Conservation (phyloP, 176 grass and related monocot genomes). For the Melocanna baccifera region DNA sequence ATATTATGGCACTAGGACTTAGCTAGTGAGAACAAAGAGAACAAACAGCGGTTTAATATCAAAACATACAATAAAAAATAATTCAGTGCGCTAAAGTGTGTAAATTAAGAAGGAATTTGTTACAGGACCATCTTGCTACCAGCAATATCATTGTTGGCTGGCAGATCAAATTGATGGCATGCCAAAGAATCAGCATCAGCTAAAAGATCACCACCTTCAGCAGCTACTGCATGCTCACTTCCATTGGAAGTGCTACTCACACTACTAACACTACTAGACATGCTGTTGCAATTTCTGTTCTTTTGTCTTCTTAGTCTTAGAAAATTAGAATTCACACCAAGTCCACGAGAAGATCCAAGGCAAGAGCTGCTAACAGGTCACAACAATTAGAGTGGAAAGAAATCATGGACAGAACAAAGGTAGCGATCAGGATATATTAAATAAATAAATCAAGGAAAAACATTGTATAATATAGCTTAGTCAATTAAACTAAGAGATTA, state of each 20-base stretch:
- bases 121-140: slow-evolving; percentile 55
- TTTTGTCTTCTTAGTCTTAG: slow-evolving; percentile 64
- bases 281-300: slow-evolving; percentile 64
- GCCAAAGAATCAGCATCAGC: slow-evolving; percentile 90
- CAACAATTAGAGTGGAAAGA: slow-evolving; percentile 4
- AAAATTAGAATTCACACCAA: slow-evolving; percentile 69
- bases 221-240: slow-evolving; percentile 58
- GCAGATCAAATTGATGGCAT: slow-evolving; percentile 60
- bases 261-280: slow-evolving; percentile 80
- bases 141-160: slow-evolving; percentile 55
- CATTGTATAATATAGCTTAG: slow-evolving; percentile 10
- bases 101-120: slow-evolving; percentile 1
- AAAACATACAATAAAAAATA: slow-evolving; percentile 7
- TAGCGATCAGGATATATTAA: background rate
- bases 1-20: background rate
- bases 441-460: background rate
- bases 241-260: slow-evolving; percentile 83
- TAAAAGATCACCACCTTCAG: slow-evolving; percentile 76
- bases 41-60: background rate
- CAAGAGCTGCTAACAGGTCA: slow-evolving; percentile 60
- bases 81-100: background rate
- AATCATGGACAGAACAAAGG: slow-evolving; percentile 15
- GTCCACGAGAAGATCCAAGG: slow-evolving; percentile 61
- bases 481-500: background rate
- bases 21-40: background rate